Evolutionary conservation across 169 alveolate genomes (phyloP).

Genomic region (Eimeria zaria): DNA sequence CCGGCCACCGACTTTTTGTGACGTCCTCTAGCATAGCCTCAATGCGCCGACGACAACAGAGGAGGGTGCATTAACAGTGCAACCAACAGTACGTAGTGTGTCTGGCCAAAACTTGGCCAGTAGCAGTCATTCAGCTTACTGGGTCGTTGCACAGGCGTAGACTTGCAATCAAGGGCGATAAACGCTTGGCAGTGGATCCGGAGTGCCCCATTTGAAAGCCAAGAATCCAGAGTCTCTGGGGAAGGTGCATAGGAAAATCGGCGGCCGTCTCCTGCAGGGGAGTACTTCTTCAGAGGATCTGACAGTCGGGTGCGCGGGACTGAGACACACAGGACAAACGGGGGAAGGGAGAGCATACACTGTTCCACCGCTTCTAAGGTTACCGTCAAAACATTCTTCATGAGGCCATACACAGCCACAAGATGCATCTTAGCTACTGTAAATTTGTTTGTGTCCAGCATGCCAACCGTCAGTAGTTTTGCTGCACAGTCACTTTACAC

Average conservation of each 20-base stretch:
- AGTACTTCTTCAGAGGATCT: slow-evolving; percentile 80
- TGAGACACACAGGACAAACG: neutral
- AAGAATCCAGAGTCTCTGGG: slow-evolving; percentile 62
- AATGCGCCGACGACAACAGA: neutral
- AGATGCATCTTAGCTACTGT: neutral
- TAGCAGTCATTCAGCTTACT: slow-evolving; percentile 14
- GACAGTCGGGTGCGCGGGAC: slow-evolving; percentile 84
- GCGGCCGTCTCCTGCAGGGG: slow-evolving; percentile 83
- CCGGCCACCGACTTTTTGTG: neutral
- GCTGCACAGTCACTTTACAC: neutral
- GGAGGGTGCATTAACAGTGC: neutral
- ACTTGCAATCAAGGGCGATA: slow-evolving; percentile 68
- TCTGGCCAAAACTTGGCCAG: neutral
- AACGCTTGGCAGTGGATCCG: slow-evolving; percentile 67
- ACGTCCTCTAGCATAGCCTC: neutral
- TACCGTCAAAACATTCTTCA: neutral
- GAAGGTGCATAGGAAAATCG: slow-evolving; percentile 81
- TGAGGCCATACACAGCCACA: neutral
- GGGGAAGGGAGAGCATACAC: neutral
- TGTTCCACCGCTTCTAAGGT: neutral
- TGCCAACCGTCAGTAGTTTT: neutral
- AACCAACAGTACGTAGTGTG: neutral
- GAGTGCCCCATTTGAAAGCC: slow-evolving; percentile 81
- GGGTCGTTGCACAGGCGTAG: neutral
- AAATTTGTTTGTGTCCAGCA: neutral